Percentiles rank a stretch among this genome's conserved stretches.
Evolutionary conservation across 1,284 basidiomycete genomes (phyloP).

Genomic region (Cutaneotrichosporon spelunceum): DNA sequence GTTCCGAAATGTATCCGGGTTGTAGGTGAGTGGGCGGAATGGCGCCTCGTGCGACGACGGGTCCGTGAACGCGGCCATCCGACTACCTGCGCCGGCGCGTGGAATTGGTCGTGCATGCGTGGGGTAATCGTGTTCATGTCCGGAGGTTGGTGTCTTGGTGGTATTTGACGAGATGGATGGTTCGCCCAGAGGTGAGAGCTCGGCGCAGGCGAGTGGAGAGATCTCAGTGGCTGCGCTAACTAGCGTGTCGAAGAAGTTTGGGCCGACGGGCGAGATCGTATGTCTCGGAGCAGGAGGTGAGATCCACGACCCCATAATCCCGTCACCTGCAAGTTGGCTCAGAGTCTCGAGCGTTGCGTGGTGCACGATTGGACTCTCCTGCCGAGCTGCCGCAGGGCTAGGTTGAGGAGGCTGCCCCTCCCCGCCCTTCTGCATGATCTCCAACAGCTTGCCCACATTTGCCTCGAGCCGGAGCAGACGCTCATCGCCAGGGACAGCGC

Average conservation of each 20-base stretch:
- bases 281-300: too few relatives aligned
- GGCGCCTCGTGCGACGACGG: slow-evolving; percentile 27
- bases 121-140: neutral
- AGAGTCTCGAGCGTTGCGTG: neutral
- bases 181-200: neutral
- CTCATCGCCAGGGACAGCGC: slow-evolving; percentile 1
- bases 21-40: slow-evolving; percentile 24
- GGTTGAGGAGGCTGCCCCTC: neutral
- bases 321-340: neutral
- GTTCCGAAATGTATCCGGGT: slow-evolving; percentile 28
- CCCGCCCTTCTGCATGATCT: slow-evolving; percentile 25
- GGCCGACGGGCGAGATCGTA: neutral
- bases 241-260: slow-evolving; percentile 10
- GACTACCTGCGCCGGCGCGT: slow-evolving; percentile 10
- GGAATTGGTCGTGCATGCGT: slow-evolving; percentile 28
- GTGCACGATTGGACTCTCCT: too few relatives aligned
- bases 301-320: too few relatives aligned
- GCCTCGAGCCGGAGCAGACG: slow-evolving; percentile 19
- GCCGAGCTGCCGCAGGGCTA: too few relatives aligned
- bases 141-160: neutral
- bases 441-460: slow-evolving; percentile 20
- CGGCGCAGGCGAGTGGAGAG: too few relatives aligned
- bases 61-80: slow-evolving; percentile 31
- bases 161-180: neutral
- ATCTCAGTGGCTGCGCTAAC: slow-evolving; percentile 1